Evolutionary conservation across 1,139 yeast genomes (phyloP), one percentile per base, ranked within the genome.

Genomic region (Lodderomyces metapsilosis): DNA sequence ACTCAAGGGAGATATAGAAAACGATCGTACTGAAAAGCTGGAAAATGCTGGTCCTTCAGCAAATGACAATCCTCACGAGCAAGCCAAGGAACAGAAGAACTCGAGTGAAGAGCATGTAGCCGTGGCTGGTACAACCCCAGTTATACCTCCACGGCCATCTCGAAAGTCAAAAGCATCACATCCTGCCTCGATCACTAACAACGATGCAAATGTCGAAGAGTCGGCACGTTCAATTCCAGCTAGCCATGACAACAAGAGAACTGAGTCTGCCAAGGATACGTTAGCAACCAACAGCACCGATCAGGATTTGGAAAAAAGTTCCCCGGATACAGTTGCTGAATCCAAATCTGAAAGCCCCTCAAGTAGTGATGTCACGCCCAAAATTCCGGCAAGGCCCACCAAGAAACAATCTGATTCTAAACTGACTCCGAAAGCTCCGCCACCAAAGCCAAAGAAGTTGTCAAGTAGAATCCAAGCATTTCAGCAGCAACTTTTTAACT

Each of bases 401-500:
- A 41, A 43, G 36, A 30, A 43, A 17, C 35, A 32, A 32, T 10
- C 22, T 12, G 20, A 18, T 6, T 18, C 32, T 2, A 20, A 18
- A 20, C 25, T 39, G 4, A 53, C 50, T 38, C 51, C 61, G 5
- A 70, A 61, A 50, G 35, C 40, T 5, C 69, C 68, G 0, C 89
- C 89, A 3, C 82, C 81, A 23, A 81, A 80, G 28, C 91, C 91
- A 2, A 84, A 84, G 54, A 84, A 84, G 50, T 80, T 87, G 17
- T 83, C 91, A 0, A 81, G 88, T 0, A 83, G 75, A 49, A 85
- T 85, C 46, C 89, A 91, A 1, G 89, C 89, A 0, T 84, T 85
- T 57, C 94, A 84, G 54, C 84, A 83, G 53, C 52, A 48, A 37
- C 39, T 48, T n/a, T 48, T 33, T 25, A 41, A 43, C 17, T 42